A percentile compares a stretch with the other conserved stretches of the same genome.
phyloP scores from a whole-genome alignment of 306 rosid genomes.

The Dicorynia guianensis region DNA sequence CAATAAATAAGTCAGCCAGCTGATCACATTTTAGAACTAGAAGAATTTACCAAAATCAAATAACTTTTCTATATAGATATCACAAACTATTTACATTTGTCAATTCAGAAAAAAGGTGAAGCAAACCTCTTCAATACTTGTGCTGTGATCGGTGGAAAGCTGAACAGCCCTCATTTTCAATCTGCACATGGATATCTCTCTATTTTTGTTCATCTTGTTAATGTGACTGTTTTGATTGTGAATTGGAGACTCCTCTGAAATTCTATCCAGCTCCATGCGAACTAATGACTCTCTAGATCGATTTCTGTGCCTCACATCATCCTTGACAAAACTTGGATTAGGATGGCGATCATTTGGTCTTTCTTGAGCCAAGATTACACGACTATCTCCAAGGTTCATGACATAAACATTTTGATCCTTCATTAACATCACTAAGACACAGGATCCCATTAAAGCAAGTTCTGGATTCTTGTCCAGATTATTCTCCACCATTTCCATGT shows the following conservation, averaged over 20 bases:
- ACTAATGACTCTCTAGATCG: conserved; percentile 69
- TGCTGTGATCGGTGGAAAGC: conserved; percentile 77
- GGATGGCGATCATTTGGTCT: conserved; percentile 66
- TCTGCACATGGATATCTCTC: conserved; percentile 66
- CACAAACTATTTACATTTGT: conserved; percentile 7
- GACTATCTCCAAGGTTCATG: conserved; percentile 79
- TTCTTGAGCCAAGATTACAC: conserved; percentile 70
- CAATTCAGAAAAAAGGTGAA: conserved; percentile 10
- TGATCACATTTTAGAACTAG: conserved; percentile 26
- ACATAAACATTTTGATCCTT: conserved; percentile 81
- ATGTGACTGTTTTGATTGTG: conserved; percentile 60
- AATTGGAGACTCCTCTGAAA: conserved; percentile 74
- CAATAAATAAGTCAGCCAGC: conserved; percentile 1
- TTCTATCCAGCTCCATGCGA: conserved; percentile 73
- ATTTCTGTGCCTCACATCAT: conserved; percentile 62
- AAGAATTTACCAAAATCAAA: not conserved
- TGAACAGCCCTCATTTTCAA: conserved; percentile 74
- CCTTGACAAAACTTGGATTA: conserved; percentile 53
- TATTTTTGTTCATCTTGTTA: conserved; percentile 59
- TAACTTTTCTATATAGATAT: not conserved
- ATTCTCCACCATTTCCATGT: conserved; percentile 67
- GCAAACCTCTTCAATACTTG: conserved; percentile 63
- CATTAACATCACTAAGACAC: conserved; percentile 78
- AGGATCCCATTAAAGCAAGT: conserved; percentile 77
- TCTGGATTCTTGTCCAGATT: conserved; percentile 68